A percentile compares a stretch with the other conserved stretches of the same genome.
These are phyloP conservation scores for Aspergillus ruber DNA, from an alignment of 2,329 filamentous ascomycete genomes.

Conservation along the genomic window DNA sequence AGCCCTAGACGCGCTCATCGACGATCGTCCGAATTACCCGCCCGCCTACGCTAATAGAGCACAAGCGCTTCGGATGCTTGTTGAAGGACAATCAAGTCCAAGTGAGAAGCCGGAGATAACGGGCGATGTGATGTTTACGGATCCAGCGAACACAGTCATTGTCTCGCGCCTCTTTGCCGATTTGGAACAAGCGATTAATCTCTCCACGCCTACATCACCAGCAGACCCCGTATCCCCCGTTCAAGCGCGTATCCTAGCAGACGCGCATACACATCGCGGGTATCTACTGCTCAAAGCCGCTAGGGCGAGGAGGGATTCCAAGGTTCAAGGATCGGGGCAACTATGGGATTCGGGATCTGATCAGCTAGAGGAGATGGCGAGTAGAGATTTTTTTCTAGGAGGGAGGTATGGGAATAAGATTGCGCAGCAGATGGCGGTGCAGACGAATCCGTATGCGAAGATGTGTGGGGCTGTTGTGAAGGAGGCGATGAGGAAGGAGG, in stretches of 20 bases:
- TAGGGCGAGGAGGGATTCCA: slow-evolving; percentile 15
- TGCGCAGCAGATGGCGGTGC: slow-evolving; percentile 52
- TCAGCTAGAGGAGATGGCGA: slow-evolving; percentile 50
- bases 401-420: slow-evolving; percentile 52
- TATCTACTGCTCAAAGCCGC: slow-evolving; percentile 38
- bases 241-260: slow-evolving; percentile 47
- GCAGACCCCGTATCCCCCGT: slow-evolving; percentile 38
- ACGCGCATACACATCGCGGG: slow-evolving; percentile 51
- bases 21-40: slow-evolving; percentile 43
- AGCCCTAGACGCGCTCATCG: slow-evolving; percentile 39
- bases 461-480: slow-evolving; percentile 57
- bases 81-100: slow-evolving; percentile 12
- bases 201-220: slow-evolving; percentile 36
- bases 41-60: slow-evolving; percentile 52
- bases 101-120: slow-evolving; percentile 4
- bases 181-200: slow-evolving; percentile 39
- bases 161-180: slow-evolving; percentile 29
- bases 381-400: slow-evolving; percentile 49
- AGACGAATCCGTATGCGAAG: slow-evolving; percentile 58
- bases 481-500: slow-evolving; percentile 53
- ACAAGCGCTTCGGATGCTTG: slow-evolving; percentile 40
- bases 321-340: slow-evolving; percentile 19
- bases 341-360: slow-evolving; percentile 29
- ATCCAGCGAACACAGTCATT: slow-evolving; percentile 10
- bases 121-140: slow-evolving; percentile 20